phyloP scores from a whole-genome alignment of 1,139 yeast species.

The Debaryomyces fabryi region DNA sequence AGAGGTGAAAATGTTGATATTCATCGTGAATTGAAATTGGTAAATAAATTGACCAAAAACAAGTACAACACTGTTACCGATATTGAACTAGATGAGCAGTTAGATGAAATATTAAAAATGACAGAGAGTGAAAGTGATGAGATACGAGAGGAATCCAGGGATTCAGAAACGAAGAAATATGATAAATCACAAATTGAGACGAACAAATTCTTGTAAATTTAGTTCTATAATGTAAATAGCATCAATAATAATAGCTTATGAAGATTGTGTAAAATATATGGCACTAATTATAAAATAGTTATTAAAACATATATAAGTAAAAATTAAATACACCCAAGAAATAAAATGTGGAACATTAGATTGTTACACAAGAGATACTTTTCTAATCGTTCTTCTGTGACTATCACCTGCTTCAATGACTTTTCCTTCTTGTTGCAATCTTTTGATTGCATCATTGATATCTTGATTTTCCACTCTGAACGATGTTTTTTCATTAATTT shows the following conservation, averaged over 20 bases:
- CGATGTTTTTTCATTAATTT: conserved; percentile 70
- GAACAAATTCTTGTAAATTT: conserved; percentile 18
- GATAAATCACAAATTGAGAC: conserved; percentile 14
- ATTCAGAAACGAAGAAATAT: neutral
- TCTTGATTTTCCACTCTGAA: conserved; percentile 72
- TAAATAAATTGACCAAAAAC: conserved; percentile 37
- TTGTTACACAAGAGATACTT: conserved; percentile 32
- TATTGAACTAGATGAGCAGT: conserved; percentile 43
- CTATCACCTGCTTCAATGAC: conserved; percentile 75
- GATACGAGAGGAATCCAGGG: neutral
- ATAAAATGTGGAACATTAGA: conserved; percentile 1
- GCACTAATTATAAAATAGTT: neutral
- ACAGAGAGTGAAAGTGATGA: conserved; percentile 25
- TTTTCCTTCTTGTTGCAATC: conserved; percentile 77
- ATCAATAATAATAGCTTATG: neutral
- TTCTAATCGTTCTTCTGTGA: conserved; percentile 65
- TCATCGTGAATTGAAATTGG: conserved; percentile 39
- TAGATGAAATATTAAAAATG: conserved; percentile 39
- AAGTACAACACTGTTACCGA: conserved; percentile 37
- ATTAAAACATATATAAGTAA: conserved; percentile 6
- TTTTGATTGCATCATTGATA: conserved; percentile 64
- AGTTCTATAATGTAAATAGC: neutral
- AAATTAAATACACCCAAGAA: conserved; percentile 10
- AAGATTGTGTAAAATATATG: neutral
- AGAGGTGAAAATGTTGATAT: conserved; percentile 40